Evolutionary conservation across 2,329 filamentous ascomycete genomes (phyloP).

Genomic region (Capronia americana): DNA sequence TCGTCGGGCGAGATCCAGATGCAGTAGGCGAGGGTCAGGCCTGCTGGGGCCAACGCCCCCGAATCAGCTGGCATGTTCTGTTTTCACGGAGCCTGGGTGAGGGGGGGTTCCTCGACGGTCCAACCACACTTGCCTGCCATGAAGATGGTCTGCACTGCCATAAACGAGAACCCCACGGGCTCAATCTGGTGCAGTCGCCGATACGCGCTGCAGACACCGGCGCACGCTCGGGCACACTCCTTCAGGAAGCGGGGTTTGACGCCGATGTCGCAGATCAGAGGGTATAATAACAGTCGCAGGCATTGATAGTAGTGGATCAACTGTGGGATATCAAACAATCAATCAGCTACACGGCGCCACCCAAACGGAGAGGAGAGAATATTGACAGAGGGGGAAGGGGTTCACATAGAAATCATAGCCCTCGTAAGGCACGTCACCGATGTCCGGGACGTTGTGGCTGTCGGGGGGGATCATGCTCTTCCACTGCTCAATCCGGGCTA

Average conservation of each 20-base stretch:
- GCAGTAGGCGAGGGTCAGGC: constrained; percentile 19
- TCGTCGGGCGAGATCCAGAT: constrained; percentile 6
- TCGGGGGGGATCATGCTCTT: constrained; percentile 11
- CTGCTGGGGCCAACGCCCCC: background rate
- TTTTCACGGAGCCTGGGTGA: too few species aligned
- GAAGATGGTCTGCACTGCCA: constrained; percentile 11
- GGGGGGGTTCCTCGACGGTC: too few species aligned
- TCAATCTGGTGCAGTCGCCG: constrained; percentile 13
- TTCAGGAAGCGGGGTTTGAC: constrained; percentile 4
- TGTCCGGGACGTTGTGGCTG: background rate
- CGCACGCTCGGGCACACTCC: constrained; percentile 7
- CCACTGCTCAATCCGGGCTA: constrained; percentile 11
- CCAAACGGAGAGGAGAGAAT: too few species aligned
- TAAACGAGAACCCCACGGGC: constrained; percentile 5
- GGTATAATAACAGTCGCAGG: constrained; percentile 14
- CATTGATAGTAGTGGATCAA: constrained; percentile 3
- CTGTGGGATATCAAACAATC: background rate
- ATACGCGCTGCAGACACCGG: constrained; percentile 11
- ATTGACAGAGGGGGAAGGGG: too few species aligned
- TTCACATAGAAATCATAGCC: constrained; percentile 5
- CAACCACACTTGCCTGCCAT: constrained; percentile 9
- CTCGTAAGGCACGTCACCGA: background rate
- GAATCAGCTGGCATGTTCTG: too few species aligned
- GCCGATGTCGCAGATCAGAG: constrained; percentile 3
- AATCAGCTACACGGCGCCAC: background rate